Evolutionary conservation across 305 asterid species (phyloP).

Genomic region (Andrographis paniculata): DNA sequence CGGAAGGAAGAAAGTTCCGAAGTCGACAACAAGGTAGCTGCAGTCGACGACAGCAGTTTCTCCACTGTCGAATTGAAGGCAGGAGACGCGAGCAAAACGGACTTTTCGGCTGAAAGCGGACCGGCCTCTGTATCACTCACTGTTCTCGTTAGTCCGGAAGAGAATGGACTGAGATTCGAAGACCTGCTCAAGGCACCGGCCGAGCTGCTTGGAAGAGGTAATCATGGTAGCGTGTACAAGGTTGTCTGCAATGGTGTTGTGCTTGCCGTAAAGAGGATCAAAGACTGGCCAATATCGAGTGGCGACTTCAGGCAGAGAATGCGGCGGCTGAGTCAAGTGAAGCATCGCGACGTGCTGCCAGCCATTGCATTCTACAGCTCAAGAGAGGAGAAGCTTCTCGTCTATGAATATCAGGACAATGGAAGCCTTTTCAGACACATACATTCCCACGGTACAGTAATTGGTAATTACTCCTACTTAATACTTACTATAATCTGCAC

Average conservation of each 20-base stretch:
- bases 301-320: slow-evolving; percentile 54
- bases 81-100: slow-evolving; percentile 23
- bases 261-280: slow-evolving; percentile 68
- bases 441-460: slow-evolving; percentile 38
- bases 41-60: slow-evolving; percentile 30
- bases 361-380: slow-evolving; percentile 62
- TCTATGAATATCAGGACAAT: slow-evolving; percentile 59
- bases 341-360: slow-evolving; percentile 57
- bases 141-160: slow-evolving; percentile 39
- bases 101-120: slow-evolving; percentile 30
- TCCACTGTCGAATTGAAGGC: slow-evolving; percentile 34
- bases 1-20: slow-evolving; percentile 19
- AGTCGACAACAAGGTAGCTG: slow-evolving; percentile 19
- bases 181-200: slow-evolving; percentile 79
- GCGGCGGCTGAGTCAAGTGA: slow-evolving; percentile 48
- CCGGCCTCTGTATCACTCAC: slow-evolving; percentile 36
- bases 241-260: slow-evolving; percentile 38
- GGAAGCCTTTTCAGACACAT: slow-evolving; percentile 59
- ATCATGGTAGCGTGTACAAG: slow-evolving; percentile 63
- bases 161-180: slow-evolving; percentile 53
- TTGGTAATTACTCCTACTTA: slow-evolving; percentile 11
- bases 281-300: slow-evolving; percentile 49
- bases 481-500: not conserved
- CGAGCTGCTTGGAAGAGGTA: slow-evolving; percentile 77
- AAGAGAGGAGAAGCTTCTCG: slow-evolving; percentile 66